These are phyloP conservation scores for Leucoagaricus sp. DNA, from an alignment of 1,284 basidiomycete genomes.

Conservation along the genomic window DNA sequence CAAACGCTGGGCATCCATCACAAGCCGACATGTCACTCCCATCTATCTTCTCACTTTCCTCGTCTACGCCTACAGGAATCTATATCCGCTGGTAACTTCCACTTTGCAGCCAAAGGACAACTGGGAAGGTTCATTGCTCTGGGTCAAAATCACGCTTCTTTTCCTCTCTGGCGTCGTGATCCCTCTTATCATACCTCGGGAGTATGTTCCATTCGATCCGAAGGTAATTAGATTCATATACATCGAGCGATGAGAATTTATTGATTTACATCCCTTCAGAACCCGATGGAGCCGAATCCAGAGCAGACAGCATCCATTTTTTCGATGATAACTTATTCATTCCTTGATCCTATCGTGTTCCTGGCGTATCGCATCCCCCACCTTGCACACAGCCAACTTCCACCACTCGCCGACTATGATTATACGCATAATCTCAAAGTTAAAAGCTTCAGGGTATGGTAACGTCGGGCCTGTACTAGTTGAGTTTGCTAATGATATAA, in stretches of 20 bases:
- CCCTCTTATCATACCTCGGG: conserved; percentile 42
- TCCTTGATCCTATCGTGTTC: conserved; percentile 55
- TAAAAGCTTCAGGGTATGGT: conserved; percentile 41
- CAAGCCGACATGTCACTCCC: conserved; percentile 26
- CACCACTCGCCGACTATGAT: conserved; percentile 64
- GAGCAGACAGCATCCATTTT: conserved; percentile 68
- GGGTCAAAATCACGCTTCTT: conserved; percentile 39
- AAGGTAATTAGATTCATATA: conserved; percentile 31
- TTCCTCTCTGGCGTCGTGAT: conserved; percentile 33
- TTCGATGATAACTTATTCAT: conserved; percentile 57
- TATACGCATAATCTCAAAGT: conserved; percentile 35
- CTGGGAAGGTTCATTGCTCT: conserved; percentile 36
- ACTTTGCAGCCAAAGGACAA: conserved; percentile 33
- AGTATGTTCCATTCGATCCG: conserved; percentile 45
- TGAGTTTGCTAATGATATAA: too few relatives aligned
- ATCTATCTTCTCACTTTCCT: conserved; percentile 39
- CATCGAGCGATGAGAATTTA: neutral
- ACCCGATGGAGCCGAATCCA: conserved; percentile 51
- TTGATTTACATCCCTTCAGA: conserved; percentile 28
- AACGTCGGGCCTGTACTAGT: too few relatives aligned
- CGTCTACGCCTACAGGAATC: conserved; percentile 62
- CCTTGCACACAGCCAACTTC: conserved; percentile 46
- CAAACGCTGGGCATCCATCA: conserved; percentile 29
- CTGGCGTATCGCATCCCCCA: conserved; percentile 44
- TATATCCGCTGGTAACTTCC: conserved; percentile 64